phyloP scores from a whole-genome alignment of 140 eudicot genomes.

The Cichorium intybus region DNA sequence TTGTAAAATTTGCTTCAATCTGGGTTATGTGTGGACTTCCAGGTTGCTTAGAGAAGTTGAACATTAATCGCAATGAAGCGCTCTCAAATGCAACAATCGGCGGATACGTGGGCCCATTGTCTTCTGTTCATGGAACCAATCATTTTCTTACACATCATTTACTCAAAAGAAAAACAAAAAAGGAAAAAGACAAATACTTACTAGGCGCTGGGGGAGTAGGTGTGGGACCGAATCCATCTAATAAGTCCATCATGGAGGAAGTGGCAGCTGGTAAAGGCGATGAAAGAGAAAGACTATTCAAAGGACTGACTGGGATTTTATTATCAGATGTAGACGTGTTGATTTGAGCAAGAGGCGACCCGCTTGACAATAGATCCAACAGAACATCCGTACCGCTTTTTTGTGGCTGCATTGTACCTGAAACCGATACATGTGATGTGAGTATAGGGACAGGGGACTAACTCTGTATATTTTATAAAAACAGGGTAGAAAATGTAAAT shows the following conservation, averaged over 20 bases:
- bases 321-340: constrained; percentile 51
- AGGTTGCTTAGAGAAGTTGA: constrained; percentile 77
- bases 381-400: constrained; percentile 76
- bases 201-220: constrained; percentile 43
- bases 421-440: constrained; percentile 11
- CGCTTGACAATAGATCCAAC: constrained; percentile 85
- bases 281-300: constrained; percentile 44
- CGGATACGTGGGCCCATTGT: constrained; percentile 62
- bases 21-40: constrained; percentile 58
- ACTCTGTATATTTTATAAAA: too few relatives aligned
- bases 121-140: constrained; percentile 39
- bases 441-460: background rate
- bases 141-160: background rate
- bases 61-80: constrained; percentile 61
- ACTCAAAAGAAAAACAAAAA: background rate
- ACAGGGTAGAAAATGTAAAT: too few relatives aligned
- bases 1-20: constrained; percentile 68
- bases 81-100: constrained; percentile 92
- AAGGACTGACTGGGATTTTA: constrained; percentile 36
- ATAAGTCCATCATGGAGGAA: constrained; percentile 62
- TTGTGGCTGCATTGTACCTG: constrained; percentile 70
- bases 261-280: constrained; percentile 46
- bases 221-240: constrained; percentile 68
- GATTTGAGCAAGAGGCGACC: constrained; percentile 59
- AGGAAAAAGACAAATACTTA: constrained; percentile 32